These are phyloP conservation scores for Phaeotremella skinneri DNA, from an alignment of 768 basidiomycete species.

Conservation along the genomic window DNA sequence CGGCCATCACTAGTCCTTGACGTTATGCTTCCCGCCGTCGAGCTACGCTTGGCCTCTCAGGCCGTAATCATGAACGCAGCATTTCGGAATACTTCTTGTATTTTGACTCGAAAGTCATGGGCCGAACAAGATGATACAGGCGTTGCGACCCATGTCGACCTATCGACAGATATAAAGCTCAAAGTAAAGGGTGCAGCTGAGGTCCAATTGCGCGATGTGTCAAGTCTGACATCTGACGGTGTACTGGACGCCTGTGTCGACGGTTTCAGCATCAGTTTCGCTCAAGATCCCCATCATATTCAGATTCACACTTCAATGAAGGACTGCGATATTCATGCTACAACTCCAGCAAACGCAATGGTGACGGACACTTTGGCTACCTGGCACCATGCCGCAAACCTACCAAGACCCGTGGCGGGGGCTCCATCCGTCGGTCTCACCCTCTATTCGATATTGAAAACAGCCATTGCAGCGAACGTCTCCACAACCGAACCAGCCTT, in stretches of 20 bases:
- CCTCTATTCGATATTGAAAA: slow-evolving; percentile 17
- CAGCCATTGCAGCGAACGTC: slow-evolving; percentile 9
- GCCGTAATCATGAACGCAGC: too few species aligned
- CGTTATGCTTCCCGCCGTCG: background rate
- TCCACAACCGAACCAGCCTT: slow-evolving; percentile 25
- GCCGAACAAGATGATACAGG: background rate
- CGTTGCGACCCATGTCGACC: background rate
- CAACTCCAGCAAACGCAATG: slow-evolving; percentile 18
- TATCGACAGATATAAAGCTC: background rate
- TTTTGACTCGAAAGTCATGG: background rate
- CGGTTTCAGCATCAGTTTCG: background rate
- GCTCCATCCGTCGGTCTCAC: slow-evolving; percentile 2
- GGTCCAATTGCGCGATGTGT: background rate
- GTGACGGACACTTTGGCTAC: slow-evolving; percentile 1
- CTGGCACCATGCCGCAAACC: slow-evolving; percentile 15
- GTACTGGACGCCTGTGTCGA: background rate
- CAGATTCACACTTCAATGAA: slow-evolving; percentile 1
- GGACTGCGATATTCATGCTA: slow-evolving; percentile 11
- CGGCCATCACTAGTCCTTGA: slow-evolving; percentile 9
- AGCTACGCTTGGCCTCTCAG: slow-evolving; percentile 7
- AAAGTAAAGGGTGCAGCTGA: background rate
- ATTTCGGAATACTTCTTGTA: too few species aligned
- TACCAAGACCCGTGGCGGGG: slow-evolving; percentile 1
- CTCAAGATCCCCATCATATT: slow-evolving; percentile 1
- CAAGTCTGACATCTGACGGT: background rate